These are phyloP conservation scores for Conticribra weissflogii DNA, from an alignment of 108 stramenopile genomes.

Conservation along the genomic window DNA sequence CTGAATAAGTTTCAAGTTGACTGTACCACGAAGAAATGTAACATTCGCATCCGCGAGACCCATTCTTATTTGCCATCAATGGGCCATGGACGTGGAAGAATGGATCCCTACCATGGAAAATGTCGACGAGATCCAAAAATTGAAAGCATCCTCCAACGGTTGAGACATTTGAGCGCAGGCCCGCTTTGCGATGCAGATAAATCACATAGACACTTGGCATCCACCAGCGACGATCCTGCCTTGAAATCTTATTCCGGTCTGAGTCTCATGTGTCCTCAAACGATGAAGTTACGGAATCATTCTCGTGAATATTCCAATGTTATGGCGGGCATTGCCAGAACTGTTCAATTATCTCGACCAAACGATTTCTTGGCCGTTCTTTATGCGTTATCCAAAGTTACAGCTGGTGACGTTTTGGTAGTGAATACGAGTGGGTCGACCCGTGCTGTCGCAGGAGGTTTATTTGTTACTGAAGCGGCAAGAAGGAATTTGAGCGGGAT, in stretches of 20 bases:
- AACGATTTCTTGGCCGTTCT: conserved; percentile 62
- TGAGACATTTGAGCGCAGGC: conserved; percentile 21
- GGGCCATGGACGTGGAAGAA: conserved; percentile 10
- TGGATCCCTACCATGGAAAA: conserved; percentile 1
- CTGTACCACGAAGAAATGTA: too few species aligned
- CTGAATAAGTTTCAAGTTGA: too few species aligned
- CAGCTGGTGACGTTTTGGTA: conserved; percentile 47
- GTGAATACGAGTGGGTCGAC: conserved; percentile 50
- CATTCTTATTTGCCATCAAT: conserved; percentile 14
- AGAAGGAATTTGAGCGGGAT: conserved; percentile 51
- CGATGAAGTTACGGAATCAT: conserved; percentile 38
- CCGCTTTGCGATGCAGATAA: conserved; percentile 43
- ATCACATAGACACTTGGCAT: conserved; percentile 16
- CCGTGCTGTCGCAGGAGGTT: conserved; percentile 61
- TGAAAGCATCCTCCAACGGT: conserved; percentile 20
- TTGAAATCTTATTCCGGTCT: conserved; percentile 23
- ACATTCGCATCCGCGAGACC: too few species aligned
- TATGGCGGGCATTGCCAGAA: conserved; percentile 44
- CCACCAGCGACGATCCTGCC: conserved; percentile 20
- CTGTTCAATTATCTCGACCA: conserved; percentile 45
- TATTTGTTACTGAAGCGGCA: conserved; percentile 49
- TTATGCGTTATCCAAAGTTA: conserved; percentile 31
- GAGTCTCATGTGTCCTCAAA: conserved; percentile 27
- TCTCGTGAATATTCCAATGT: conserved; percentile 2
- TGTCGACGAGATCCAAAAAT: conserved; percentile 6